Conservation (phyloP, 2,329 filamentous ascomycete genomes). For the Drechslerella dactyloides region DNA sequence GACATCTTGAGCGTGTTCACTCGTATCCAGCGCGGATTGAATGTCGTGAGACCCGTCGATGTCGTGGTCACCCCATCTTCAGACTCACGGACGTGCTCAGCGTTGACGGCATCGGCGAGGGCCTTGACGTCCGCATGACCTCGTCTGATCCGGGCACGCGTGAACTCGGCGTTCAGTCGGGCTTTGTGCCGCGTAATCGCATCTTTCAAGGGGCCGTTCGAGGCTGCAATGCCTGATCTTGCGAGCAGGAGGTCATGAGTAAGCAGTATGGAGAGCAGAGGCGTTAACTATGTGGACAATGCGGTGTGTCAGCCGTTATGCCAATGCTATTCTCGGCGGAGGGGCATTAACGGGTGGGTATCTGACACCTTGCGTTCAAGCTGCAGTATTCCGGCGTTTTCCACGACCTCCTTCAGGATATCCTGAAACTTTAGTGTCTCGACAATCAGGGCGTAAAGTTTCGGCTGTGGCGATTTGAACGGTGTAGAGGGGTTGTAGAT, state of each 20-base stretch:
- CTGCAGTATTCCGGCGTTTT: slow-evolving; percentile 75
- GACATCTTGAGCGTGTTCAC: slow-evolving; percentile 79
- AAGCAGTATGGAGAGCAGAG: slow-evolving; percentile 74
- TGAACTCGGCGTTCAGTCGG: slow-evolving; percentile 80
- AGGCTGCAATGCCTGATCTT: slow-evolving; percentile 81
- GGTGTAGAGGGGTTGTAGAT: slow-evolving; percentile 75
- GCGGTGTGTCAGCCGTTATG: slow-evolving; percentile 9
- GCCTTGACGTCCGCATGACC: slow-evolving; percentile 72
- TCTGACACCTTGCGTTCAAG: slow-evolving; percentile 78
- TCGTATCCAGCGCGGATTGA: slow-evolving; percentile 88
- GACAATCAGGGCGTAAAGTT: slow-evolving; percentile 84
- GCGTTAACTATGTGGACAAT: slow-evolving; percentile 14
- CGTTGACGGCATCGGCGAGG: slow-evolving; percentile 58
- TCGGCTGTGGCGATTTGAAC: slow-evolving; percentile 77
- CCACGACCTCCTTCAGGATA: slow-evolving; percentile 86
- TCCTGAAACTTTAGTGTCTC: slow-evolving; percentile 91
- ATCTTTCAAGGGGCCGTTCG: slow-evolving; percentile 73
- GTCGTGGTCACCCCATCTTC: slow-evolving; percentile 58
- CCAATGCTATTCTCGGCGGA: background rate
- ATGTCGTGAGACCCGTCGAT: slow-evolving; percentile 61
- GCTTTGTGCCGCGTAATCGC: slow-evolving; percentile 81
- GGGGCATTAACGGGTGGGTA: background rate
- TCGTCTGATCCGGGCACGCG: slow-evolving; percentile 74
- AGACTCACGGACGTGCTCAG: slow-evolving; percentile 64
- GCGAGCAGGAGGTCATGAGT: slow-evolving; percentile 84